These are phyloP conservation scores for Vaccinium corymbosum DNA, from an alignment of 148 eudicot genomes.

Conservation along the genomic window DNA sequence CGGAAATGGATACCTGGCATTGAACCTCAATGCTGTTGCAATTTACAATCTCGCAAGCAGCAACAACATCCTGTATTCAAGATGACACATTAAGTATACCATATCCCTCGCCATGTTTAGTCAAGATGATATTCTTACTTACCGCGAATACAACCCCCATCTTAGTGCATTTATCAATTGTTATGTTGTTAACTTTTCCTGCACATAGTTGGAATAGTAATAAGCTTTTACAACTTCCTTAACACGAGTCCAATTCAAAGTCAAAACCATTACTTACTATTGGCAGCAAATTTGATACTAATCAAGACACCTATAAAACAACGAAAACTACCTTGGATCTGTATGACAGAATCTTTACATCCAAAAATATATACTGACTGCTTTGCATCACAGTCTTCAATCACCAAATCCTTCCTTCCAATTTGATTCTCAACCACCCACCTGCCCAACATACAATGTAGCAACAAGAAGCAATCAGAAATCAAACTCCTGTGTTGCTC, in stretches of 20 bases:
- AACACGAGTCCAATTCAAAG: neutral
- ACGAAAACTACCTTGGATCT: constrained; percentile 59
- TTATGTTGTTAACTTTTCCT: constrained; percentile 97
- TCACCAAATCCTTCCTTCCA: constrained; percentile 67
- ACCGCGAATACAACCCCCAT: constrained; percentile 90
- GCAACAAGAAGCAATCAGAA: neutral
- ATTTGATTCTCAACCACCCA: constrained; percentile 94
- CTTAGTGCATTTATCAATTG: constrained; percentile 89
- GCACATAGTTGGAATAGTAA: constrained; percentile 17
- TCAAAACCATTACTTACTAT: neutral
- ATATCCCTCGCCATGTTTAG: neutral
- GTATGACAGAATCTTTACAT: constrained; percentile 86
- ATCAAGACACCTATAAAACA: neutral
- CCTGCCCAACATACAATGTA: constrained; percentile 33
- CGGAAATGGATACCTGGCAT: constrained; percentile 63
- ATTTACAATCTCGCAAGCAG: constrained; percentile 97
- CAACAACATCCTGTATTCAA: constrained; percentile 80
- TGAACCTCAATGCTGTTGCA: constrained; percentile 88
- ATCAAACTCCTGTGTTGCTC: neutral
- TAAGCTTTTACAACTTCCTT: constrained; percentile 13
- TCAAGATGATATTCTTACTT: constrained; percentile 16
- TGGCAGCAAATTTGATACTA: neutral
- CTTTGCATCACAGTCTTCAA: constrained; percentile 81
- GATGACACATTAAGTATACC: constrained; percentile 14
- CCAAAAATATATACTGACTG: constrained; percentile 89